Evolutionary conservation across 1,284 basidiomycete species (phyloP), one percentile per base, ranked within the genome.

Genomic region (Irpex sp.): DNA sequence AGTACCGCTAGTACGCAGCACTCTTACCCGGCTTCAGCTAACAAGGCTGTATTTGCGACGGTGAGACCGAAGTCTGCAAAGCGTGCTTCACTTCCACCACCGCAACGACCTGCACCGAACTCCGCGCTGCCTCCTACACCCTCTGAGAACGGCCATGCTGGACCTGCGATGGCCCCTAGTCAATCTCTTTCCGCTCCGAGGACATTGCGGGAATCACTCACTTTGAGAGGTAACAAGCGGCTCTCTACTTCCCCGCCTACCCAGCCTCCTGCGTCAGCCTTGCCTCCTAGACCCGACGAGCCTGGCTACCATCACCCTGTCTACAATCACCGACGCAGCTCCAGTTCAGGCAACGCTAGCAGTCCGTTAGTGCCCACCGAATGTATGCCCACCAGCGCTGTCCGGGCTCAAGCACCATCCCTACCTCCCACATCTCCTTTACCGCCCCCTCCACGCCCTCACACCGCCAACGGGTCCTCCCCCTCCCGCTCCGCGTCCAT

Each of bases 91-190:
- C 79, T 87, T 70, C 86, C 86, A 1, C 86, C 86, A 7, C 87
- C 88, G 3, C 82, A 81, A 56, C 82, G 86, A 10, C 88, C 88
- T 39, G 82, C 86, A 5, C 88, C 88, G 0, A 85, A 78, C 18
- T 80, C 79, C 59, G 87, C 88, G 8, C 81, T 87, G 9, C 88
- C 88, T 35, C 86, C 86, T 60, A 83, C 87, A 12, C 64, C 69
- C 1, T 60, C 57, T 5, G 58, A 64, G 9, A 53, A 23, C 12
- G 49, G n/a, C 0, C 28, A n/a, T 51, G 60, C 69, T 19, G 61
- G 62, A n/a, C 51, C 68, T 28, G 64, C 71, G 35, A 65, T 71
- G 1, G 68, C 74, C 2, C 64, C 64, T n/a, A 60, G 64, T n/a
- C 63, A 66, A 14, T 68, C 69, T 21, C 65, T 70, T 10, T 60